Evolutionary conservation across 208 protist species (phyloP), one percentile per base, ranked within the genome.

Genomic region (Trypanosoma rangeli): DNA sequence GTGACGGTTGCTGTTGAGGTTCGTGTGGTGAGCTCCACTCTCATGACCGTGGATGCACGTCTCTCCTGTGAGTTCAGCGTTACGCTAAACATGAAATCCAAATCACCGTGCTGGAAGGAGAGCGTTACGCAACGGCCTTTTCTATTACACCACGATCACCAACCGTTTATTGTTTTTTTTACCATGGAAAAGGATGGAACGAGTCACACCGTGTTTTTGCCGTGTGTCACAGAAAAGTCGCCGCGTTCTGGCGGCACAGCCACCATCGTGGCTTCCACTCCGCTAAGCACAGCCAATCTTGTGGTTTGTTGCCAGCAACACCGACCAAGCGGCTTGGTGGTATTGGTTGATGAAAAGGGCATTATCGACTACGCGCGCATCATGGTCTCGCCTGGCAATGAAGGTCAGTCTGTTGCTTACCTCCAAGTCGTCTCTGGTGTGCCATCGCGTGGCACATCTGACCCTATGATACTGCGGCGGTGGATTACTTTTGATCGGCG

Each of bases 321-420:
- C 44, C 57, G 44, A 28, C 16, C 42, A 33, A 68, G 70, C 53
- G 70, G 70, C 58, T n/a, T 79, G 22, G 62, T 74, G 49, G 84
- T 90, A 5, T 67, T 93, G 18, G 60, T 90, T 12, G 82, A 89
- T 60, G 73, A 74, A 22, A 60, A 67, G 20, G 87, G 84, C 16
- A 78, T 88, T 48, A 60, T 93, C 5, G 84, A 93, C 74, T 93
- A 90, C 73, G 79, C 79, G 53, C 70, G 73, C 18, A 73, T 92
- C 44, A 78, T 80, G 9, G n/a, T 53, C 8, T 24, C 24, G 3
- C 31, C 50, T 46, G 56, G n/a, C 8, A 59, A 66, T 33, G 64
- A 71, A 12, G 64, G 48, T 5, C 59, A 54, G 26, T 54, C 31
- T n/a, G 67, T 65, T 2, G 42, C 80, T 10, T 74, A 77, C 12